A percentile compares a stretch with the other conserved stretches of the same genome.
phyloP scores from a whole-genome alignment of 116 monocot species.

The Trichopus zeylanicus region DNA sequence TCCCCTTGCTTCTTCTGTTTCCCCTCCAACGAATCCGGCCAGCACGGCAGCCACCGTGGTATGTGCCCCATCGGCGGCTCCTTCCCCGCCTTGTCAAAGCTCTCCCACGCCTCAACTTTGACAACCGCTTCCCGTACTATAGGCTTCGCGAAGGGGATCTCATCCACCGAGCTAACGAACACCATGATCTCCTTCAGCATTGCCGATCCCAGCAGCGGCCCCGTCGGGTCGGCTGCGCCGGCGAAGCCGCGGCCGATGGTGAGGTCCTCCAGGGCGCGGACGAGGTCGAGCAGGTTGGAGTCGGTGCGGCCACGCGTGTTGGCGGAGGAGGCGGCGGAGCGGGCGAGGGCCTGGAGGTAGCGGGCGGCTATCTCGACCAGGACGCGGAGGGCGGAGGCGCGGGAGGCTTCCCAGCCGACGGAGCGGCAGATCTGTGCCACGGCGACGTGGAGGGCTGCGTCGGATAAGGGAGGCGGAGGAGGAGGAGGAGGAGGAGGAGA shows the following conservation, averaged over 20 bases:
- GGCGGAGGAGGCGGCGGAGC: slow-evolving; percentile 37
- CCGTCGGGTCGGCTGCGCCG: slow-evolving; percentile 30
- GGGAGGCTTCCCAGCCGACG: slow-evolving; percentile 38
- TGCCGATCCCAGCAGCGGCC: slow-evolving; percentile 34
- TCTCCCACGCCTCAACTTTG: background rate
- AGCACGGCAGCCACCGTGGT: slow-evolving; percentile 78
- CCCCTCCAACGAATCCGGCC: slow-evolving; percentile 26
- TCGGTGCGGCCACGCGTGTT: slow-evolving; percentile 47
- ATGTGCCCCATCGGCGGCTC: slow-evolving; percentile 46
- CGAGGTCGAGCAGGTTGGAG: slow-evolving; percentile 51
- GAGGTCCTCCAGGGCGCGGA: slow-evolving; percentile 44
- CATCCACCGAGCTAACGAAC: slow-evolving; percentile 40
- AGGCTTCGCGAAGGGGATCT: slow-evolving; percentile 64
- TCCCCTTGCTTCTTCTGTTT: background rate
- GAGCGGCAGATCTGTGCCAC: slow-evolving; percentile 58
- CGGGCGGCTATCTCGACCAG: slow-evolving; percentile 49
- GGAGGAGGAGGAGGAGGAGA: too few species aligned
- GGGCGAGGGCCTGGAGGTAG: slow-evolving; percentile 42
- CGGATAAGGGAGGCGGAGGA: background rate
- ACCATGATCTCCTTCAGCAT: slow-evolving; percentile 30
- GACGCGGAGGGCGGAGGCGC: slow-evolving; percentile 40
- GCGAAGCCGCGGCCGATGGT: slow-evolving; percentile 31
- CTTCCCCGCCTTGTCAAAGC: slow-evolving; percentile 24
- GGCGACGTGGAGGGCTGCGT: slow-evolving; percentile 17
- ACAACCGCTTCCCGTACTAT: background rate